phyloP scores from a whole-genome alignment of 345 rosid species.

The Brassica napus region DNA sequence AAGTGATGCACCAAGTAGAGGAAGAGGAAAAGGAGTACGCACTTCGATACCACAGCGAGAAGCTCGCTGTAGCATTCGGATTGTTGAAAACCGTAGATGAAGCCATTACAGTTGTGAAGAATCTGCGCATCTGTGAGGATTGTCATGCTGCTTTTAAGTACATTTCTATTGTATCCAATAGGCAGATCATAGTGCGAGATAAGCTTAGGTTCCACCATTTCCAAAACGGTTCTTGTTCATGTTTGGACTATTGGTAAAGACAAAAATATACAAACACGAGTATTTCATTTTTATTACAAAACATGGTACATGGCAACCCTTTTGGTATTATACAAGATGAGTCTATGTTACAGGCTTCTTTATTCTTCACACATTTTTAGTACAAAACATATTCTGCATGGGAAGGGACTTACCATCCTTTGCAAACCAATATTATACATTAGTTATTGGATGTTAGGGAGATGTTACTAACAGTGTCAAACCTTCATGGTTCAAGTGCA shows the following conservation, averaged over 20 bases:
- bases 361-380: constrained; percentile 36
- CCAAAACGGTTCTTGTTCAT: constrained; percentile 67
- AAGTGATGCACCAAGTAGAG: constrained; percentile 77
- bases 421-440: constrained; percentile 32
- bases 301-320: constrained; percentile 28
- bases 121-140: constrained; percentile 80
- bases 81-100: constrained; percentile 54
- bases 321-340: constrained; percentile 24
- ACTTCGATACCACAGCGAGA: constrained; percentile 79
- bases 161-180: constrained; percentile 53
- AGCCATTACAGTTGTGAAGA: constrained; percentile 61
- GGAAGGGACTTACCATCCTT: constrained; percentile 17
- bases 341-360: constrained; percentile 33
- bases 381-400: constrained; percentile 31
- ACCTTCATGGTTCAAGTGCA: constrained; percentile 30
- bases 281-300: constrained; percentile 23
- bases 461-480: constrained; percentile 5
- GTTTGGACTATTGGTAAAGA: constrained; percentile 69
- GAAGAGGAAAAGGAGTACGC: constrained; percentile 85
- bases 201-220: constrained; percentile 80
- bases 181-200: constrained; percentile 75
- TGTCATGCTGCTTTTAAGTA: constrained; percentile 74
- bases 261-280: constrained; percentile 6
- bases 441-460: constrained; percentile 31
- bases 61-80: constrained; percentile 79